phyloP scores from a whole-genome alignment of 108 stramenopile genomes.

The Skeletonema tropicum region DNA sequence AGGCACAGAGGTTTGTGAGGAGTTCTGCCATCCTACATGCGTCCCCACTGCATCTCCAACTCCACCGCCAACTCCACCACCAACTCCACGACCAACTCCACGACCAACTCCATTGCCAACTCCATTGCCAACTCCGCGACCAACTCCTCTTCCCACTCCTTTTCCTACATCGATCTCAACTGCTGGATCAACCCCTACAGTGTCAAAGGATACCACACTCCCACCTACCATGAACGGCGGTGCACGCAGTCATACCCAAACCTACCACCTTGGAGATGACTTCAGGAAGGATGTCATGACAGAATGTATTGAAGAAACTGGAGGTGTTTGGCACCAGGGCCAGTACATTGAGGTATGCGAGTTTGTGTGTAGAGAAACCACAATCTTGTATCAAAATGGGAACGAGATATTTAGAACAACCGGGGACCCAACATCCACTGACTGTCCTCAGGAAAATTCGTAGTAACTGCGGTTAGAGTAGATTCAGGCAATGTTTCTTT shows the following conservation, averaged over 20 bases:
- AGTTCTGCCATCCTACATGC: background rate
- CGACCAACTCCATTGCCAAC: background rate
- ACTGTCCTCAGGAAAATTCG: background rate
- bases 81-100: background rate
- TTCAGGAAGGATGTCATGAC: background rate
- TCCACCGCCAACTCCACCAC: background rate
- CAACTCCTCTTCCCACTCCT: conserved; percentile 1
- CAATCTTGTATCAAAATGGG: background rate
- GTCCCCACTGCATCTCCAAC: background rate
- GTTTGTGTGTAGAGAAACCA: background rate
- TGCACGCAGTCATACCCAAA: background rate
- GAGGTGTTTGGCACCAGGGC: background rate
- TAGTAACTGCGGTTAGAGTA: background rate
- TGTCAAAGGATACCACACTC: conserved; percentile 25
- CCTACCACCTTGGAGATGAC: background rate
- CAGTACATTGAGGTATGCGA: background rate
- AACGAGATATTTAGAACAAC: background rate
- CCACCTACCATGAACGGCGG: conserved; percentile 18
- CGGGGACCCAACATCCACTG: background rate
- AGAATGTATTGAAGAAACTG: background rate
- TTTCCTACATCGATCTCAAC: conserved; percentile 17
- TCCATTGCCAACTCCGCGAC: background rate
- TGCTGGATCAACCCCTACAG: conserved; percentile 17
- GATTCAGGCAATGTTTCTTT: background rate
- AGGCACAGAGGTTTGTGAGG: no score